Percentiles rank a stretch among this genome's conserved stretches.
Evolutionary conservation across 2,329 filamentous ascomycete species (phyloP).

Genomic region (Gremmenia infestans): DNA sequence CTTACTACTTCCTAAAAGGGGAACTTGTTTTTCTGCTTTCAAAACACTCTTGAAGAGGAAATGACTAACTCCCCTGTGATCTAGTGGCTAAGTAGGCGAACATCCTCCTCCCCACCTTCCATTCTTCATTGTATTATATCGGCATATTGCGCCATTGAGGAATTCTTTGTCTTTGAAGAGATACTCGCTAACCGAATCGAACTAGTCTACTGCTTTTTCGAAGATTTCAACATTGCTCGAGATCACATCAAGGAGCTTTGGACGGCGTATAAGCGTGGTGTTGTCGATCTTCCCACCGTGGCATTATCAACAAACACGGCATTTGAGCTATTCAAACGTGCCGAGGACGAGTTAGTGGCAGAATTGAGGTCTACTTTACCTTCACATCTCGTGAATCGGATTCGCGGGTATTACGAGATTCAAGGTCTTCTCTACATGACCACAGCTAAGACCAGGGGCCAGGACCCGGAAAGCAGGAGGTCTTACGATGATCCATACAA

Average conservation of each 20-base stretch:
- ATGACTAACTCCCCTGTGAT: no score
- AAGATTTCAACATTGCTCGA: neutral
- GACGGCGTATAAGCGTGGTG: neutral
- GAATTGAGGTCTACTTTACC: neutral
- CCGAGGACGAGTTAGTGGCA: neutral
- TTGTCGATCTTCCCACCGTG: neutral
- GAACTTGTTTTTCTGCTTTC: no score
- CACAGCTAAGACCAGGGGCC: neutral
- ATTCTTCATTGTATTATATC: neutral
- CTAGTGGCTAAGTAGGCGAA: neutral
- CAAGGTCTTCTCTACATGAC: neutral
- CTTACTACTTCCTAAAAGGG: no score
- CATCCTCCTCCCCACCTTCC: neutral
- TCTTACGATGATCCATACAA: neutral
- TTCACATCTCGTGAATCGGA: neutral
- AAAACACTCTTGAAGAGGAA: no score
- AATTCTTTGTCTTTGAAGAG: neutral
- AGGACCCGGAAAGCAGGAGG: neutral
- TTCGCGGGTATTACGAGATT: neutral
- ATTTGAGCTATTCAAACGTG: neutral
- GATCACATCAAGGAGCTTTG: neutral
- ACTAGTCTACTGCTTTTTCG: neutral
- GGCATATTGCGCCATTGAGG: neutral
- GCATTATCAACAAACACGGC: neutral
- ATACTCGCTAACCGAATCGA: neutral